These are phyloP conservation scores for Filobasidium wieringae DNA, from an alignment of 768 basidiomycete species.

Conservation along the genomic window DNA sequence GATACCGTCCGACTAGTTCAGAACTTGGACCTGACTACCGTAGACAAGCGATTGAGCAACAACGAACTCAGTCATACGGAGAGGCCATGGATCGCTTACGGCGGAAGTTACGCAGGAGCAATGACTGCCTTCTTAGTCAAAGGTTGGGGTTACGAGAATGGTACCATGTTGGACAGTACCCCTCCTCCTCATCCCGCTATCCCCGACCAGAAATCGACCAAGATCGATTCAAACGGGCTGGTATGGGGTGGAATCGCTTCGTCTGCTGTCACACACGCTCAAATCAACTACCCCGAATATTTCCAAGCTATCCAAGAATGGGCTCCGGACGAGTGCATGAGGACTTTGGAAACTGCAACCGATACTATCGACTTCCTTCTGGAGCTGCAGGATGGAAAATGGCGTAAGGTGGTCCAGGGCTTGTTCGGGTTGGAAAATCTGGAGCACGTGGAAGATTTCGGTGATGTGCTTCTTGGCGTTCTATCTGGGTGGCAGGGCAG, in stretches of 20 bases:
- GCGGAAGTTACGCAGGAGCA: constrained; percentile 88
- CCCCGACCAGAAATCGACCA: background rate
- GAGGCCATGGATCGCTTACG: constrained; percentile 52
- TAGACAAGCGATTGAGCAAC: constrained; percentile 1
- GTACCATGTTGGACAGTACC: background rate
- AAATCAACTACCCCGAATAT: constrained; percentile 73
- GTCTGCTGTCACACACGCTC: constrained; percentile 71
- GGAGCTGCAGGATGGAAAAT: constrained; percentile 31
- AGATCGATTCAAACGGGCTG: constrained; percentile 43
- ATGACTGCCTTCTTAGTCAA: constrained; percentile 76
- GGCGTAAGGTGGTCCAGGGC: constrained; percentile 49
- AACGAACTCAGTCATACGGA: background rate
- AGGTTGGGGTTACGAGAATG: background rate
- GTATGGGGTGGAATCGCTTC: constrained; percentile 73
- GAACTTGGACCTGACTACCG: constrained; percentile 52
- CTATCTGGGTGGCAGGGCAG: constrained; percentile 59
- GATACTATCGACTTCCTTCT: constrained; percentile 23
- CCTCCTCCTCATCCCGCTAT: constrained; percentile 5
- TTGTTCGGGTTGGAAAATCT: constrained; percentile 61
- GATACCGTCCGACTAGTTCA: constrained; percentile 85
- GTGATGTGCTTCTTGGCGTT: constrained; percentile 37
- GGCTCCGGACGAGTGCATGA: constrained; percentile 43
- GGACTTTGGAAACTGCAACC: constrained; percentile 21
- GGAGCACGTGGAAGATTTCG: constrained; percentile 46
- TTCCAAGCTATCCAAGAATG: constrained; percentile 62